A percentile compares a stretch with the other conserved stretches of the same genome.
These are phyloP conservation scores for Leccinum longicurvipes DNA, from an alignment of 768 basidiomycete genomes.

Conservation along the genomic window DNA sequence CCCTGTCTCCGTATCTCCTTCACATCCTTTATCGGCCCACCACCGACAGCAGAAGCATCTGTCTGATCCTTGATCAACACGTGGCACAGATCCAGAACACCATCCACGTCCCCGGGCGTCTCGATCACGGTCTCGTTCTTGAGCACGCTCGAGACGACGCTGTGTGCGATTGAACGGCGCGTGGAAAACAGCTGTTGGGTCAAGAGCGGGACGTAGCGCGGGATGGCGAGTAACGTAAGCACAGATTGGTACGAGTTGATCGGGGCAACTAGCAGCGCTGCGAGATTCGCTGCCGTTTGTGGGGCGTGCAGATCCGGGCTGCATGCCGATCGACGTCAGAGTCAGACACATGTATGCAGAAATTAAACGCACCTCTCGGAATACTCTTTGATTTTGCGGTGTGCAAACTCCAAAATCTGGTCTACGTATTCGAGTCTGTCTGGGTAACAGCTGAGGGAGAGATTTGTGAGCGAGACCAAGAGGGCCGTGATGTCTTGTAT, in stretches of 20 bases:
- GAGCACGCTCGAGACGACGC: slow-evolving; percentile 88
- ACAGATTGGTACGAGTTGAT: slow-evolving; percentile 97
- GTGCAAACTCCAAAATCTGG: slow-evolving; percentile 88
- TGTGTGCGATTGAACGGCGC: slow-evolving; percentile 88
- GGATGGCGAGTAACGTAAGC: slow-evolving; percentile 96
- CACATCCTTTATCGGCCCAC: slow-evolving; percentile 19
- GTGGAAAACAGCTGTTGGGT: slow-evolving; percentile 85
- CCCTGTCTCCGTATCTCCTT: slow-evolving; percentile 56
- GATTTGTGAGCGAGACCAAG: slow-evolving; percentile 88
- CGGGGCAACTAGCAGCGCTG: slow-evolving; percentile 89
- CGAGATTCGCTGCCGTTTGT: slow-evolving; percentile 86
- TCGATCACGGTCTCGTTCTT: slow-evolving; percentile 98
- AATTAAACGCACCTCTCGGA: slow-evolving; percentile 59
- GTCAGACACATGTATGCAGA: slow-evolving; percentile 36
- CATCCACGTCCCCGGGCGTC: slow-evolving; percentile 89
- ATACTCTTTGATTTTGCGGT: slow-evolving; percentile 81
- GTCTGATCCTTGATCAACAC: slow-evolving; percentile 88
- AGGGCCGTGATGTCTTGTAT: slow-evolving; percentile 98
- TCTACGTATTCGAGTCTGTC: slow-evolving; percentile 97
- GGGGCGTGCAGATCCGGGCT: slow-evolving; percentile 90
- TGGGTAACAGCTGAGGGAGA: slow-evolving; percentile 92
- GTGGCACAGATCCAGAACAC: slow-evolving; percentile 86
- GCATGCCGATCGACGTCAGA: not conserved
- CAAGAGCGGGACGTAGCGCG: slow-evolving; percentile 82
- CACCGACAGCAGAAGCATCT: slow-evolving; percentile 51